These are phyloP conservation scores for Monilinia aucupariae DNA, from an alignment of 2,329 filamentous ascomycete species.

Conservation along the genomic window DNA sequence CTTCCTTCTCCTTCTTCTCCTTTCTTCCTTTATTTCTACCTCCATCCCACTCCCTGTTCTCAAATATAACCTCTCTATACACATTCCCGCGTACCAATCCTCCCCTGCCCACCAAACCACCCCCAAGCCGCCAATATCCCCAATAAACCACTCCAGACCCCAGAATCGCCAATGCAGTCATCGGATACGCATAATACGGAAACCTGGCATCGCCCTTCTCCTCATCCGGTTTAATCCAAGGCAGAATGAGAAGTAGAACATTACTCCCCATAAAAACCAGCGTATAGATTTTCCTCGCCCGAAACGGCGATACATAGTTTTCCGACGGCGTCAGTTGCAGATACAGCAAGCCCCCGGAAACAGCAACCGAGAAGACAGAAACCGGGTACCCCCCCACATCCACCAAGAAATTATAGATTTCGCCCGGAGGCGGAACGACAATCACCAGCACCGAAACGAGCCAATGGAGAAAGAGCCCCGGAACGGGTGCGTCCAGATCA, in stretches of 20 bases:
- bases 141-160: slow-evolving; percentile 36
- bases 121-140: slow-evolving; percentile 17
- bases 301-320: slow-evolving; percentile 30
- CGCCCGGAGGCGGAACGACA: slow-evolving; percentile 44
- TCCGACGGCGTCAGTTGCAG: slow-evolving; percentile 27
- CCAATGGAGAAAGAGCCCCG: slow-evolving; percentile 52
- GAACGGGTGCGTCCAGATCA: slow-evolving; percentile 25
- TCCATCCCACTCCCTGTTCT: too few relatives aligned
- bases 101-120: background rate
- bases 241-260: slow-evolving; percentile 35
- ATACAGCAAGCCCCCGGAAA: slow-evolving; percentile 36
- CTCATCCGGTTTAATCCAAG: slow-evolving; percentile 36
- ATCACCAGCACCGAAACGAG: slow-evolving; percentile 54
- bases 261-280: slow-evolving; percentile 35
- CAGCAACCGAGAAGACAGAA: slow-evolving; percentile 36
- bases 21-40: background rate
- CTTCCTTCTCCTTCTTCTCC: too few relatives aligned
- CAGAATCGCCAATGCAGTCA: slow-evolving; percentile 36
- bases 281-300: slow-evolving; percentile 32
- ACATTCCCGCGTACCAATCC: too few relatives aligned
- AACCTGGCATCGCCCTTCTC: slow-evolving; percentile 31
- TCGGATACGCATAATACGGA: slow-evolving; percentile 34
- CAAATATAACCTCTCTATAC: background rate
- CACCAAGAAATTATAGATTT: slow-evolving; percentile 39
- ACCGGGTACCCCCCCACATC: slow-evolving; percentile 39